Evolutionary conservation across 148 eudicot species (phyloP).

Genomic region (Heliamphora exappendiculata): DNA sequence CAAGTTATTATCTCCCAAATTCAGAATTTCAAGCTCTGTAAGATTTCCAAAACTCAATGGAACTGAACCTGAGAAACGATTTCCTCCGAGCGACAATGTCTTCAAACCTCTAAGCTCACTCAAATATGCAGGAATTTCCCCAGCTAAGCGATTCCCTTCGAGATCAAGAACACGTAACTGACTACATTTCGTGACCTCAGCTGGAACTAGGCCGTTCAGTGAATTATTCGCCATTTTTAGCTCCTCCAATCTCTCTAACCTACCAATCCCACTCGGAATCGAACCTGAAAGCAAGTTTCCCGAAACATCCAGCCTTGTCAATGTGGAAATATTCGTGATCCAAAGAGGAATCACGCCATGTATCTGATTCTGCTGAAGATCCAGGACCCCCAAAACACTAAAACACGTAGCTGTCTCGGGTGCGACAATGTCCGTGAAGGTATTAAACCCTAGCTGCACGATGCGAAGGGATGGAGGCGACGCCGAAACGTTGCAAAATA

Average conservation of each 20-base stretch:
- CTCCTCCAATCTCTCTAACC: slow-evolving; percentile 39
- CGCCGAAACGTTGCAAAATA: slow-evolving; percentile 42
- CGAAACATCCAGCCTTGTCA: slow-evolving; percentile 50
- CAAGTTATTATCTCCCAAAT: slow-evolving; percentile 40
- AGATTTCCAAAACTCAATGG: slow-evolving; percentile 33
- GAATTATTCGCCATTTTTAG: slow-evolving; percentile 59
- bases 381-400: slow-evolving; percentile 37
- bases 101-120: slow-evolving; percentile 37
- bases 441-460: slow-evolving; percentile 50
- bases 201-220: slow-evolving; percentile 49
- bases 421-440: slow-evolving; percentile 29
- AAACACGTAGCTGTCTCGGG: slow-evolving; percentile 23
- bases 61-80: slow-evolving; percentile 44
- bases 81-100: slow-evolving; percentile 48
- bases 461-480: slow-evolving; percentile 28
- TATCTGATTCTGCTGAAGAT: slow-evolving; percentile 49
- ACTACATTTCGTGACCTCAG: slow-evolving; percentile 31
- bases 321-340: slow-evolving; percentile 31
- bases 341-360: slow-evolving; percentile 48
- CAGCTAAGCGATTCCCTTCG: slow-evolving; percentile 45
- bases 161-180: slow-evolving; percentile 53
- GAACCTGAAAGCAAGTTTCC: slow-evolving; percentile 45
- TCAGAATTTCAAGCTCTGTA: slow-evolving; percentile 27
- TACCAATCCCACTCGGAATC: slow-evolving; percentile 35
- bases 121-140: slow-evolving; percentile 45